Percentiles rank a stretch among this genome's conserved stretches.
Conservation (phyloP, 2,329 filamentous ascomycete genomes). For the Diaporthe longicolla region DNA sequence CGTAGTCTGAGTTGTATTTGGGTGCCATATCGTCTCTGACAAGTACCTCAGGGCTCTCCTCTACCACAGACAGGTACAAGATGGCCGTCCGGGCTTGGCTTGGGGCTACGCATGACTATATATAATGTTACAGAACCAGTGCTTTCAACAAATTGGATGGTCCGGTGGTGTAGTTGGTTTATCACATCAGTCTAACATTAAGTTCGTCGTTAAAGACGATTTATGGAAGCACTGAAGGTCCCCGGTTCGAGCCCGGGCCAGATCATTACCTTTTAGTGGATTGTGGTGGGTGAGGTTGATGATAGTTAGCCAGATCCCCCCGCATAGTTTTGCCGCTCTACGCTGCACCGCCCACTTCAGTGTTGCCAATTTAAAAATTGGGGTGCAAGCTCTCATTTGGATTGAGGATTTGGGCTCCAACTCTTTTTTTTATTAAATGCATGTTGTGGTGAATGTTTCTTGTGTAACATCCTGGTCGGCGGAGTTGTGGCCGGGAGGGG, state of each 20-base stretch:
- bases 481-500: neutral
- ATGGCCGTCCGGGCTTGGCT: neutral
- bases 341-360: neutral
- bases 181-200: slow-evolving; percentile 63
- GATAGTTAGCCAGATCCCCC: neutral
- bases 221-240: slow-evolving; percentile 31
- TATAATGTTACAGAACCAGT: neutral
- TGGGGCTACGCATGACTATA: neutral
- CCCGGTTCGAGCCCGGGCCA: slow-evolving; percentile 37
- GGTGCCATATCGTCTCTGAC: no score
- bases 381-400: neutral
- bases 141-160: slow-evolving; percentile 6
- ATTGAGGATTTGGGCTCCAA: neutral
- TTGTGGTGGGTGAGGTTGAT: neutral
- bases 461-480: neutral
- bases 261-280: slow-evolving; percentile 13
- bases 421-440: no score
- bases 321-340: neutral
- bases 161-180: slow-evolving; percentile 57
- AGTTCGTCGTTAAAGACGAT: neutral
- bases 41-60: neutral
- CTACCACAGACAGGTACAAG: neutral
- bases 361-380: neutral
- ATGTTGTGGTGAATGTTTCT: no score
- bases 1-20: neutral